These are phyloP conservation scores for Eutrema japonicum DNA, from an alignment of 345 rosid genomes.

Conservation along the genomic window DNA sequence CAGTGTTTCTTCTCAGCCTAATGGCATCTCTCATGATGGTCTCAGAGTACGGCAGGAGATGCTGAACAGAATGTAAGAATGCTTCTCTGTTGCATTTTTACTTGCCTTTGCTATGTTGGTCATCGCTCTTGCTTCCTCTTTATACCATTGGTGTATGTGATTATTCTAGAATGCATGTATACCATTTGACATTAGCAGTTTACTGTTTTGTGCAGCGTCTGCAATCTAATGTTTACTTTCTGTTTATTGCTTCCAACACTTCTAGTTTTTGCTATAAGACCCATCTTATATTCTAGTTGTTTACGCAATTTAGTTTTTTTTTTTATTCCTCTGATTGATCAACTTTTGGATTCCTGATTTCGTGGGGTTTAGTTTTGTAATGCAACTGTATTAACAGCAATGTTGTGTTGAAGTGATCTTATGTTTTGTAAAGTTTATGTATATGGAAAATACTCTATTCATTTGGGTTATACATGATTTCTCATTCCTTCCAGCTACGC, in stretches of 20 bases:
- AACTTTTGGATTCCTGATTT: constrained; percentile 1
- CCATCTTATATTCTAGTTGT: too few species aligned
- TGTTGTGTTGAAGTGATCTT: constrained; percentile 28
- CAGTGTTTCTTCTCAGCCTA: constrained; percentile 39
- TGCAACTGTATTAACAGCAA: constrained; percentile 1
- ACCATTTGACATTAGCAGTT: not conserved
- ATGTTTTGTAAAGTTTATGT: constrained; percentile 11
- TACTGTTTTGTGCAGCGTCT: not conserved
- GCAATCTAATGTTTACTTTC: too few species aligned
- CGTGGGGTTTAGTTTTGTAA: constrained; percentile 12
- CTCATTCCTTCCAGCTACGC: constrained; percentile 49
- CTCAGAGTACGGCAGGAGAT: constrained; percentile 48
- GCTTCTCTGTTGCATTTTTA: constrained; percentile 23
- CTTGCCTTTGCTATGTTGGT: constrained; percentile 14
- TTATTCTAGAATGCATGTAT: constrained; percentile 15
- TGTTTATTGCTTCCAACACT: not conserved
- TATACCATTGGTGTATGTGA: not conserved
- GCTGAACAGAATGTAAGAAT: constrained; percentile 61
- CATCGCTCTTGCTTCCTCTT: not conserved
- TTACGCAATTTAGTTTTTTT: too few species aligned
- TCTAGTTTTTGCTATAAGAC: not conserved
- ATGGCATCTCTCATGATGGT: constrained; percentile 48
- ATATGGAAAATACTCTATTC: constrained; percentile 11
- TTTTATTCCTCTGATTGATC: not conserved
- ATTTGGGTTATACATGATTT: constrained; percentile 11